Evolutionary conservation across 2,329 filamentous ascomycete genomes (phyloP), one percentile per base, ranked within the genome.

Genomic region (Fusarium multiceps): DNA sequence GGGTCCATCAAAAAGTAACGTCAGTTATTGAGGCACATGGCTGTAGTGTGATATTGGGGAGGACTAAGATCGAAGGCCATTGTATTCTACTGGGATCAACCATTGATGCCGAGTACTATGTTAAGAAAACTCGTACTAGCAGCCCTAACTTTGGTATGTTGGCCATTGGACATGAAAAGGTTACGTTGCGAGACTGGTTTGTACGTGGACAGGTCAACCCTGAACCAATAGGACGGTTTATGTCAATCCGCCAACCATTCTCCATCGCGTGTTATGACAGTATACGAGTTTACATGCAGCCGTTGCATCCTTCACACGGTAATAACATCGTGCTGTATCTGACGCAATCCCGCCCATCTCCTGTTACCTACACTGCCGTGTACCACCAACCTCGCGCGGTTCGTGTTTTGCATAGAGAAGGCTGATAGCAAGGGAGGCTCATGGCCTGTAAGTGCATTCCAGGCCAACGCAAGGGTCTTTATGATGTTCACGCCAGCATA

Each of bases 371-470:
- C 48, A 27, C 43, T 53, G n/a, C 28, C 43, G 50, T 37, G 42
- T 51, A 49, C 47, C 20, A 28, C 45, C 49, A 41, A 27, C 25
- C 45, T 58, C 34, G 30, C 37, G 43, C 50, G 20, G 46, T 16
- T 34, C 46, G 48, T 14, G 43, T 49, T 50, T 51, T 47, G 21
- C n/a, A 21, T 50, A 28, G 45, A 50, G 14, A 46, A 34, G 21
- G 25, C 28, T 28, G 46, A 18, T 23, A 40, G 23, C 11, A n/a
- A 69, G 41, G 59, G 55, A 56, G 46, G 27, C 14, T 60, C 42
- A 27, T 45, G 47, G 18, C 16, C 23, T 49, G 21, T 34, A 23
- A 25, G 37, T 46, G 21, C 66, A 69, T 65, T 69, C 59, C 59
- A 50, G 32, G 10, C 40, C 23, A 48, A 37, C 21, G 51, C 41